phyloP scores from a whole-genome alignment of 768 basidiomycete genomes.

The Mycena metata region DNA sequence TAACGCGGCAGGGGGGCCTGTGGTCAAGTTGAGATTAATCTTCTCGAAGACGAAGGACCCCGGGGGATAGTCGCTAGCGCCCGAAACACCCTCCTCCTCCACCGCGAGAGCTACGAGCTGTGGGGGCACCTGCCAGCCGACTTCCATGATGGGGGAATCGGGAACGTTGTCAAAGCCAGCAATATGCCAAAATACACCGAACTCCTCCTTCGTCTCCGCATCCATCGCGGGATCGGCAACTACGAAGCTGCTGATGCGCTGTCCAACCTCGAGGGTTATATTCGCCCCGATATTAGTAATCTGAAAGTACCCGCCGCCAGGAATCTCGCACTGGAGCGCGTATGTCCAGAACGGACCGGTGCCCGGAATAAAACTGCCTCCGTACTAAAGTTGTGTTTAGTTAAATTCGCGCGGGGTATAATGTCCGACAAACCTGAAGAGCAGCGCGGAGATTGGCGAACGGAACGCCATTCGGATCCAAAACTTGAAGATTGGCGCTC shows the following conservation, averaged over 20 bases:
- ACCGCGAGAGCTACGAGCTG: conserved; percentile 1
- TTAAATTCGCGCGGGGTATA: background rate
- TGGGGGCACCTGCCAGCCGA: conserved; percentile 18
- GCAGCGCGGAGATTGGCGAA: no score
- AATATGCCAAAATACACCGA: conserved; percentile 10
- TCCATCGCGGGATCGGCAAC: background rate
- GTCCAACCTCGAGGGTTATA: conserved; percentile 1
- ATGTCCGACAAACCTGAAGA: no score
- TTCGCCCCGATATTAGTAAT: background rate
- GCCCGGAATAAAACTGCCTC: conserved; percentile 8
- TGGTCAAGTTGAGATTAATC: conserved; percentile 20
- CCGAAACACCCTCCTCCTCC: conserved; percentile 19
- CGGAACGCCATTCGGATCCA: no score
- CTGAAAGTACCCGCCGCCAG: background rate
- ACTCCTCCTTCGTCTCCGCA: no score
- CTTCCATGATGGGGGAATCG: conserved; percentile 2
- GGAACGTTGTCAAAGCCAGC: background rate
- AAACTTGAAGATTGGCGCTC: conserved; percentile 15
- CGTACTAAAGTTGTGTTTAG: conserved; percentile 19
- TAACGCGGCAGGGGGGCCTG: no score
- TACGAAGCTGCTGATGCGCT: background rate
- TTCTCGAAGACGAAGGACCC: conserved; percentile 16
- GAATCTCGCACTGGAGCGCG: conserved; percentile 12
- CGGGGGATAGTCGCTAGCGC: conserved; percentile 21
- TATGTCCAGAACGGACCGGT: conserved; percentile 25